A percentile compares a stretch with the other conserved stretches of the same genome.
These are phyloP conservation scores for Colletotrichum incanum DNA, from an alignment of 2,329 filamentous ascomycete species.

Conservation along the genomic window DNA sequence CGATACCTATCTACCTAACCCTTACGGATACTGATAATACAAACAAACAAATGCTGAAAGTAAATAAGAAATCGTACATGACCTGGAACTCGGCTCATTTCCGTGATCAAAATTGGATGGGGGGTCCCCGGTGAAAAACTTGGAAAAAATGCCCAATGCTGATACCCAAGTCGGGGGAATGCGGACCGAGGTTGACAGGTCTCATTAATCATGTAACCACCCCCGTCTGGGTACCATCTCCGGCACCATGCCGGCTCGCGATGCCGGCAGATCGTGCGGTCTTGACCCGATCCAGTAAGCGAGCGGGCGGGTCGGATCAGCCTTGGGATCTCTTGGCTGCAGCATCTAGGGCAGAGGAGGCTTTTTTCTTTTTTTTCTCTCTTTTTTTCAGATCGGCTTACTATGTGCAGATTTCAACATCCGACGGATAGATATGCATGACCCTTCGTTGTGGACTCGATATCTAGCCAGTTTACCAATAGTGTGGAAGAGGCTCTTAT, in stretches of 20 bases:
- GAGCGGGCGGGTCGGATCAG: slow-evolving; percentile 13
- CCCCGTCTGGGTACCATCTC: not conserved
- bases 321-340: not conserved
- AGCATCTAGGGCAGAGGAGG: not conserved
- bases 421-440: too few relatives aligned
- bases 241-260: not conserved
- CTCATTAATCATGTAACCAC: slow-evolving; percentile 10
- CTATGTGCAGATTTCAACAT: too few relatives aligned
- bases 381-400: too few relatives aligned
- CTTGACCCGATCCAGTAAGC: slow-evolving; percentile 18
- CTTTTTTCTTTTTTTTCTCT: too few relatives aligned
- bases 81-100: slow-evolving; percentile 20
- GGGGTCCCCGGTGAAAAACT: not conserved
- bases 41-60: slow-evolving; percentile 24
- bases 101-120: not conserved
- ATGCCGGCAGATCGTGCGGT: not conserved
- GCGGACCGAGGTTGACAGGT: slow-evolving; percentile 19
- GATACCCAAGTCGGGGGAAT: slow-evolving; percentile 10
- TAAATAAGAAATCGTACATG: not conserved
- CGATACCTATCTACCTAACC: slow-evolving; percentile 1
- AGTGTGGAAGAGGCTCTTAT: too few relatives aligned
- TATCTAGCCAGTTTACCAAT: too few relatives aligned
- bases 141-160: not conserved
- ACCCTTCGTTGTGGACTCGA: too few relatives aligned
- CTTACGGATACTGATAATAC: slow-evolving; percentile 17